Evolutionary conservation across 164 flowering plant genomes (phyloP), one percentile per base, ranked within the genome.

Genomic region (Vitis labrusca): DNA sequence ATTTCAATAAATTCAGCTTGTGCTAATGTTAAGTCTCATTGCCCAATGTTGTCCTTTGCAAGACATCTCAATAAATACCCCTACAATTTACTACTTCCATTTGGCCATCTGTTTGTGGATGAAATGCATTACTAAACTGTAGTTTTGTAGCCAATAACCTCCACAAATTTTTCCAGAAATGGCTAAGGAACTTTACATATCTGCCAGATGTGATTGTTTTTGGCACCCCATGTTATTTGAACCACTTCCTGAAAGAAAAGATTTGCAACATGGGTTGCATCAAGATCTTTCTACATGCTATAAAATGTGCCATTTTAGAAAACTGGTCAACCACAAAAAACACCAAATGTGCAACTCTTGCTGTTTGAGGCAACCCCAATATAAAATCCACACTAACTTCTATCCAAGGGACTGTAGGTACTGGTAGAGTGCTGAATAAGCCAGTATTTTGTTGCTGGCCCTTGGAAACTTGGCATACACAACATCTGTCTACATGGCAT

Each of bases 31-130:
- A 23, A 23, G 2, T 23, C 27, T 23, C 27, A 23, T 23, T 23
- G 27, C 27, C 27, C 0, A 23, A 23, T 23, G 27, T 23, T 23
- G 27, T 23, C 27, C 27, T 23, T 23, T 23, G 27, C 27, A 23
- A 23, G 27, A 1, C 27, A 23, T 23, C 27, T 23, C 27, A 23
- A 23, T 23, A 23, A 23, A 23, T 23, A 23, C 27, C 27, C 27
- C 27, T 23, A 23, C 27, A 23, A 29, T 62, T 50, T 14, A 8
- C 59, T 29, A 12, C 65, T 14, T 69, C 30, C 1, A 58, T 69
- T 52, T 61, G 66, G 1, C 66, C 59, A 50, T 62, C 48, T 3
- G 59, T 60, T 32, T 69, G 66, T 27, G 66, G 71, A 16, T 68
- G 71, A 13, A 17, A n/a, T 9, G 17, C 49, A 19, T 44, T 59